Evolutionary conservation across 2,329 filamentous ascomycete species (phyloP), one percentile per base, ranked within the genome.

Genomic region (Aspergillus fijiensis): DNA sequence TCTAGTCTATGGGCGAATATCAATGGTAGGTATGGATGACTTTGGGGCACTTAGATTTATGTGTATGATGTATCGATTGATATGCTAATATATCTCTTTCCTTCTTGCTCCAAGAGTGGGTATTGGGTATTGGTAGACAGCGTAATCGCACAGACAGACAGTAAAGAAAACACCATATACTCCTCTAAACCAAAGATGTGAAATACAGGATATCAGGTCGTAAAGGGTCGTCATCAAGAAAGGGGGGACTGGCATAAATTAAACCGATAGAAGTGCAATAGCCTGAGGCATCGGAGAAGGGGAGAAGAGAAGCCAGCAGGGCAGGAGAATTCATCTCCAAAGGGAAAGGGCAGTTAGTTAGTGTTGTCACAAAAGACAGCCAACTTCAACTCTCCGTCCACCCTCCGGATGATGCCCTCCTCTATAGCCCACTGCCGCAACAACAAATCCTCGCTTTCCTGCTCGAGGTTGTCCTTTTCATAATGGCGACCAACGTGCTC

Each of bases 401-500:
- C 62, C 16, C 51, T 19, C 21, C 48, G 59, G 49, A 76, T 60
- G 56, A 77, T 66, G 5, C 75, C 74, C 53, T 78, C 70, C 1
- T 63, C 51, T 31, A 76, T 57, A 21, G 77, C 76, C 79, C 79
- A 80, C 4, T 74, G 66, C 39, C 69, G 67, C 45, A 80, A 63
- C 4, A 67, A 75, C 69, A 77, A 49, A 75, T 80, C 74, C 74
- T 82, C 67, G 6, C 65, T 52, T 66, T 77, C 66, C 42, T 52
- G 48, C n/a, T 70, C 57, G 29, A 65, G 45, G 55, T 76, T 65
- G 7, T 73, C 72, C 65, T 88, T 88, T 75, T 95, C 91, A 50
- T 94, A 82, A 73, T 97, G 93, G 60, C 85, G 83, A 0, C 90
- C 91, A 2, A 96, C 85, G 76, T 97, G 93, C 74, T 97, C 93